phyloP scores from a whole-genome alignment of 2,329 filamentous ascomycete species.

The Hypomyces rosellus region DNA sequence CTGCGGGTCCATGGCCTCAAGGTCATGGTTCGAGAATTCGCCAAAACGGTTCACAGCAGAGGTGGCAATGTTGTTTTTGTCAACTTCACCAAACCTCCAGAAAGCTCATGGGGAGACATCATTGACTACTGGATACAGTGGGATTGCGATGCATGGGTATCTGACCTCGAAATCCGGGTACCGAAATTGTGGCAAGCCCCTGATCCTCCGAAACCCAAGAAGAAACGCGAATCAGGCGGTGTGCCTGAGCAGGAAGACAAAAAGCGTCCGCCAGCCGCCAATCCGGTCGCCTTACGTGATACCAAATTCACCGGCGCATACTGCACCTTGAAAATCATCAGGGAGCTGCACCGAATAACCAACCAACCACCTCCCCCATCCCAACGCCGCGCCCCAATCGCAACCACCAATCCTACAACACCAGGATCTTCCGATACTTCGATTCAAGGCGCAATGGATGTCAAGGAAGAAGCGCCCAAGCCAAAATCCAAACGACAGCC shows the following conservation, averaged over 20 bases:
- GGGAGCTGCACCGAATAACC: constrained; percentile 32
- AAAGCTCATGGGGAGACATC: constrained; percentile 65
- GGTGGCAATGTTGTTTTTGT: constrained; percentile 67
- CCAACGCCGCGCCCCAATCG: constrained; percentile 8
- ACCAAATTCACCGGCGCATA: constrained; percentile 41
- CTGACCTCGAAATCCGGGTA: constrained; percentile 53
- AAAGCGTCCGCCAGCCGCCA: constrained; percentile 28
- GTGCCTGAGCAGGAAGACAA: constrained; percentile 19
- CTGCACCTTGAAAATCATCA: constrained; percentile 36
- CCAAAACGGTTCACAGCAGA: constrained; percentile 61
- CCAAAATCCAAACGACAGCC: constrained; percentile 24
- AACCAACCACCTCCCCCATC: constrained; percentile 12
- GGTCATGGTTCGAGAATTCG: constrained; percentile 63
- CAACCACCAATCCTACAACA: constrained; percentile 1
- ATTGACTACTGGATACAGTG: constrained; percentile 70
- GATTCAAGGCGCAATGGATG: not conserved
- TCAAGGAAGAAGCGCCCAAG: constrained; percentile 12
- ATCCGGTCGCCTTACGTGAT: constrained; percentile 39
- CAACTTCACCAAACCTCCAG: constrained; percentile 65
- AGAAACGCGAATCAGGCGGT: constrained; percentile 27
- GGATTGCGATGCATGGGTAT: constrained; percentile 70
- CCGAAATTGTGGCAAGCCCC: constrained; percentile 54
- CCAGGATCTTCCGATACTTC: not conserved
- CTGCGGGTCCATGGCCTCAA: constrained; percentile 66
- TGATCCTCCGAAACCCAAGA: constrained; percentile 37